Conservation (phyloP, 805 yeast species). For the Wickerhamiella lipophila region DNA sequence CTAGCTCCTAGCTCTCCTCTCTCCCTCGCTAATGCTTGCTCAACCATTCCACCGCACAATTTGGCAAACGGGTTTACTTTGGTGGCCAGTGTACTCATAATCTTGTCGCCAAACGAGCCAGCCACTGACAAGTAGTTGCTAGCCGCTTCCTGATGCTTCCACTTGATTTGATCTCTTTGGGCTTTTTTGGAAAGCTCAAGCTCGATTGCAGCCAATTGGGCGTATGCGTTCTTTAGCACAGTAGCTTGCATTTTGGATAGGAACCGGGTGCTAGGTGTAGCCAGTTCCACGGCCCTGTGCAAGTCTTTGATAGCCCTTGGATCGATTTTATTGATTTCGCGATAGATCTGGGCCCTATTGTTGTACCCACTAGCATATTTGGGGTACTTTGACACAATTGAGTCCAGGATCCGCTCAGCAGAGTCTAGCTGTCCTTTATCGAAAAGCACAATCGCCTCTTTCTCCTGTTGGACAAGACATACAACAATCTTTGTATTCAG, state of each 20-base stretch:
- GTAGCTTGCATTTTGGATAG: slow-evolving; percentile 26
- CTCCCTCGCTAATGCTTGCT: slow-evolving; percentile 10
- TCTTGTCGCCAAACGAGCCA: slow-evolving; percentile 26
- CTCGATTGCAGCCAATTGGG: slow-evolving; percentile 25
- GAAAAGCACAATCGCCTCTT: slow-evolving; percentile 18
- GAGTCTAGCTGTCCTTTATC: slow-evolving; percentile 7
- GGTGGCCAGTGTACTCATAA: slow-evolving; percentile 22
- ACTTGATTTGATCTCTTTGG: slow-evolving; percentile 12
- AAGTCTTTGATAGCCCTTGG: slow-evolving; percentile 18
- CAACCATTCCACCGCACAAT: slow-evolving; percentile 28
- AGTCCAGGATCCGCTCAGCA: slow-evolving; percentile 19
- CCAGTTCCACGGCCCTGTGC: slow-evolving; percentile 23
- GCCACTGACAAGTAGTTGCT: slow-evolving; percentile 23
- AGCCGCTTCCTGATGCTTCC: slow-evolving; percentile 26
- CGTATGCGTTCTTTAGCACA: slow-evolving; percentile 25
- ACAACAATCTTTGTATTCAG: background rate
- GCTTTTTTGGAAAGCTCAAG: slow-evolving; percentile 15
- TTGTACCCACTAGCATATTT: slow-evolving; percentile 27
- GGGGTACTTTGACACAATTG: slow-evolving; percentile 21
- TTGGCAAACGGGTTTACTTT: slow-evolving; percentile 28
- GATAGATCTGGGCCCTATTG: slow-evolving; percentile 26
- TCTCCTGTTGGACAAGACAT: slow-evolving; percentile 20
- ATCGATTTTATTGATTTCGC: background rate
- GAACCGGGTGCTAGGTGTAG: slow-evolving; percentile 17
- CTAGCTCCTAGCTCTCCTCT: background rate